Conservation (phyloP, 1,284 basidiomycete species). For the Ceratobasidium sp. region DNA sequence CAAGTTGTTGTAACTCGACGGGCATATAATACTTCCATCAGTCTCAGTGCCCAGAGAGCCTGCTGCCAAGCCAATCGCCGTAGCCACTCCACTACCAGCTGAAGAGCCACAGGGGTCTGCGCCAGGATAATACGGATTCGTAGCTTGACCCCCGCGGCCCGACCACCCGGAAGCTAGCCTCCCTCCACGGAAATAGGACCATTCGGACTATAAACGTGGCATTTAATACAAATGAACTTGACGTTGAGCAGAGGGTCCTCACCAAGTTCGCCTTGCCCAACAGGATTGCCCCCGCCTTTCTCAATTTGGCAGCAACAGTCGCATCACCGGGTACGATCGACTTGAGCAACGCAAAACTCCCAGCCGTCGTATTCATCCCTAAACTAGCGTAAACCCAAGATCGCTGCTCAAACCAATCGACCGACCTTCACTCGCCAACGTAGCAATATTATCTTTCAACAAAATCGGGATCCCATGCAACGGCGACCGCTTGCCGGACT, state of each 20-base stretch:
- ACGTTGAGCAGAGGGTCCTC: neutral
- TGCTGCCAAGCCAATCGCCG: constrained; percentile 67
- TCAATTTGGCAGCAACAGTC: constrained; percentile 67
- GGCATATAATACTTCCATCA: constrained; percentile 66
- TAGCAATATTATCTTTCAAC: constrained; percentile 54
- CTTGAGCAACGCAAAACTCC: constrained; percentile 66
- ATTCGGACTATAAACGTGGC: constrained; percentile 60
- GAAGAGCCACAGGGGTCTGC: constrained; percentile 74
- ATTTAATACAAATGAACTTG: neutral
- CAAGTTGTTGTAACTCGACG: constrained; percentile 62
- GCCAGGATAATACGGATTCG: constrained; percentile 68
- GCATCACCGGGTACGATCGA: constrained; percentile 72
- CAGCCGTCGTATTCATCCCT: constrained; percentile 52
- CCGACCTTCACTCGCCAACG: constrained; percentile 39
- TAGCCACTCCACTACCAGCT: constrained; percentile 70
- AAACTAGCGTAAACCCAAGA: neutral
- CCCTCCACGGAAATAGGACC: constrained; percentile 67
- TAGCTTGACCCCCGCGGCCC: constrained; percentile 71
- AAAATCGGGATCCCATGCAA: constrained; percentile 53
- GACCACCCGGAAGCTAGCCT: constrained; percentile 69
- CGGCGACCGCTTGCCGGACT: constrained; percentile 44
- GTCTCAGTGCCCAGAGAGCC: constrained; percentile 50
- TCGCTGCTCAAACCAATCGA: neutral
- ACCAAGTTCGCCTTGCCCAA: constrained; percentile 68
- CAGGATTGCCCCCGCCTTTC: constrained; percentile 71